A percentile compares a stretch with the other conserved stretches of the same genome.
Evolutionary conservation across 768 basidiomycete species (phyloP).

Genomic region (Hericium alpestre): DNA sequence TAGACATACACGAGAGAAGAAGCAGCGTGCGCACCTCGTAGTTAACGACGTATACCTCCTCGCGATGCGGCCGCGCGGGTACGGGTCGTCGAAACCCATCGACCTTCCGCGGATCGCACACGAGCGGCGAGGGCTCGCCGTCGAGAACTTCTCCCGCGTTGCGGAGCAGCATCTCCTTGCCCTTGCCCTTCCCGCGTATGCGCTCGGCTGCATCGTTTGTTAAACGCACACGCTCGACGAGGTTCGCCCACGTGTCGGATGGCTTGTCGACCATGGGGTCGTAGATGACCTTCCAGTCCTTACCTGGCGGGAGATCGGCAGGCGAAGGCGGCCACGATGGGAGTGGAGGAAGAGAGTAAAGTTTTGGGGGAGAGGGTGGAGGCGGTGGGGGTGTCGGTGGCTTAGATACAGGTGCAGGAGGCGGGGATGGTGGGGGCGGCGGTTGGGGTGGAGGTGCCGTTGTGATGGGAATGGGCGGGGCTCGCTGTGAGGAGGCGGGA

Average conservation of each 20-base stretch:
- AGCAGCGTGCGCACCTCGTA: slow-evolving; percentile 42
- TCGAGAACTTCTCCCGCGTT: slow-evolving; percentile 46
- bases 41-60: slow-evolving; percentile 33
- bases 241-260: slow-evolving; percentile 27
- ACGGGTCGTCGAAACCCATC: slow-evolving; percentile 21
- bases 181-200: slow-evolving; percentile 54
- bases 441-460: slow-evolving; percentile 15
- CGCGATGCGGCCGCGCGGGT: slow-evolving; percentile 21
- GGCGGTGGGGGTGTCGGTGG: slow-evolving; percentile 18
- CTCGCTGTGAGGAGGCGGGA: slow-evolving; percentile 8
- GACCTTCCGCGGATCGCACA: slow-evolving; percentile 46
- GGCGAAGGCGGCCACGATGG: slow-evolving; percentile 50
- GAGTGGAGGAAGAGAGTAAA: slow-evolving; percentile 30
- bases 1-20: not conserved
- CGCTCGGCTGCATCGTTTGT: slow-evolving; percentile 19
- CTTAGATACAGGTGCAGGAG: slow-evolving; percentile 15
- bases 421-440: slow-evolving; percentile 18
- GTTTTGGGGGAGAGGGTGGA: slow-evolving; percentile 21
- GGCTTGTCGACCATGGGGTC: slow-evolving; percentile 47
- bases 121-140: slow-evolving; percentile 29
- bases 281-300: slow-evolving; percentile 51
- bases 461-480: slow-evolving; percentile 10
- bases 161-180: slow-evolving; percentile 44
- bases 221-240: slow-evolving; percentile 32
- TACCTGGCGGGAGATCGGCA: slow-evolving; percentile 36